Evolutionary conservation across 2,329 filamentous ascomycete species (phyloP).

Genomic region (Talaromyces funiculosus): DNA sequence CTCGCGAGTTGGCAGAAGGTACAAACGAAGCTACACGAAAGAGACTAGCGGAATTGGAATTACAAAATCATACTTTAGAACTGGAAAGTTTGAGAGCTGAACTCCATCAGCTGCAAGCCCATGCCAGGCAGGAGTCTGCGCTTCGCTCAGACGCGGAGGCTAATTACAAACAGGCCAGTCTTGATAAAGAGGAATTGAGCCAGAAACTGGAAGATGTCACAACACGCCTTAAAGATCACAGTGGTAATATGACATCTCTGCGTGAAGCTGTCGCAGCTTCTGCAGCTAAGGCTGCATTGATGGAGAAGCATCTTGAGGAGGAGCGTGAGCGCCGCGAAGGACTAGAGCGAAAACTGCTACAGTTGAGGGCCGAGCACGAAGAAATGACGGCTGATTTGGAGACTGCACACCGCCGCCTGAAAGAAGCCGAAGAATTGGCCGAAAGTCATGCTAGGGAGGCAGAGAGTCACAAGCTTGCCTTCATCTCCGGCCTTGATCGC

Average conservation of each 20-base stretch:
- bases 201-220: conserved; percentile 62
- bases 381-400: conserved; percentile 72
- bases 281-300: conserved; percentile 64
- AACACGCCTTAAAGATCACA: conserved; percentile 63
- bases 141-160: conserved; percentile 70
- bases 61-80: conserved; percentile 76
- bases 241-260: conserved; percentile 66
- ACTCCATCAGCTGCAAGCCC: conserved; percentile 71
- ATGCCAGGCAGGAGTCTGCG: conserved; percentile 75
- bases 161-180: conserved; percentile 64
- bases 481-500: conserved; percentile 76
- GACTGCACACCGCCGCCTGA: conserved; percentile 64
- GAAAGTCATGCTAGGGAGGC: conserved; percentile 86
- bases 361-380: conserved; percentile 78
- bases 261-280: conserved; percentile 74
- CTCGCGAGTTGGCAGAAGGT: conserved; percentile 81
- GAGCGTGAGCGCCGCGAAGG: conserved; percentile 70
- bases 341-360: conserved; percentile 69
- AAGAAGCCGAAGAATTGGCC: conserved; percentile 80
- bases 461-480: conserved; percentile 72
- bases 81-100: conserved; percentile 80
- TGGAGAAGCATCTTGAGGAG: conserved; percentile 73
- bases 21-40: conserved; percentile 75
- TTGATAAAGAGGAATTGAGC: conserved; percentile 79
- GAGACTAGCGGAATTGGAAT: conserved; percentile 76